A percentile compares a stretch with the other conserved stretches of the same genome.
These are phyloP conservation scores for Scutellaria minor DNA, from an alignment of 257 asterid species.

Conservation along the genomic window DNA sequence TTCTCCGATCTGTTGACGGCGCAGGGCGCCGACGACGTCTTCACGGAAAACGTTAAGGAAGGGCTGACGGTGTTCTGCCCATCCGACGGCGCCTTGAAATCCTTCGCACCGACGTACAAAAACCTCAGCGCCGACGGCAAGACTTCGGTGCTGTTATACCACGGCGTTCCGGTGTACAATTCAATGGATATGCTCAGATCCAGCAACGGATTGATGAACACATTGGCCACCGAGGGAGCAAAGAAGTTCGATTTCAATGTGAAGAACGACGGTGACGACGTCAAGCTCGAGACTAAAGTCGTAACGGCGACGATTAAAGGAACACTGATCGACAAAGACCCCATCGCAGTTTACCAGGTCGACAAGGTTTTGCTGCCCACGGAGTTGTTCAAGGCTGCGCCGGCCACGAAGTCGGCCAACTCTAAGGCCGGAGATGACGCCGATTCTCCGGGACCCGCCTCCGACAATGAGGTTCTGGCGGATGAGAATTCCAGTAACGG, in stretches of 20 bases:
- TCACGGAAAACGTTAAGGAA: slow-evolving; percentile 45
- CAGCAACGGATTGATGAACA: slow-evolving; percentile 62
- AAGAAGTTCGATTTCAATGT: slow-evolving; percentile 72
- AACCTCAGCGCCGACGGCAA: slow-evolving; percentile 57
- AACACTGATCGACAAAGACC: slow-evolving; percentile 74
- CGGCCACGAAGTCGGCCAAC: slow-evolving; percentile 45
- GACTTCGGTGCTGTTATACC: slow-evolving; percentile 57
- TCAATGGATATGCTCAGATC: slow-evolving; percentile 72
- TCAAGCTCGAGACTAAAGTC: slow-evolving; percentile 56
- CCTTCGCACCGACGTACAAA: slow-evolving; percentile 65
- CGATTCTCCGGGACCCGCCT: slow-evolving; percentile 48
- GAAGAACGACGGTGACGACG: slow-evolving; percentile 65
- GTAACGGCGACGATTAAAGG: slow-evolving; percentile 67
- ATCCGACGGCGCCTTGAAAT: slow-evolving; percentile 50
- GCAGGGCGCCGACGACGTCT: slow-evolving; percentile 52
- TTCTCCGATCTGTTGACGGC: slow-evolving; percentile 59
- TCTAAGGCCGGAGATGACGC: slow-evolving; percentile 33
- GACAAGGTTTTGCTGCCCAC: slow-evolving; percentile 69
- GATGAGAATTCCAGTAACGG: slow-evolving; percentile 44
- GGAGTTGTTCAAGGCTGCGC: slow-evolving; percentile 68
- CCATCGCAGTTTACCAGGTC: slow-evolving; percentile 66
- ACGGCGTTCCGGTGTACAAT: slow-evolving; percentile 64
- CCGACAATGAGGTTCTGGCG: slow-evolving; percentile 47
- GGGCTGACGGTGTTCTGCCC: slow-evolving; percentile 88
- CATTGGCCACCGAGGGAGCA: slow-evolving; percentile 71